phyloP scores from a whole-genome alignment of 2,329 filamentous ascomycete genomes.

The Colletotrichum somersetense region DNA sequence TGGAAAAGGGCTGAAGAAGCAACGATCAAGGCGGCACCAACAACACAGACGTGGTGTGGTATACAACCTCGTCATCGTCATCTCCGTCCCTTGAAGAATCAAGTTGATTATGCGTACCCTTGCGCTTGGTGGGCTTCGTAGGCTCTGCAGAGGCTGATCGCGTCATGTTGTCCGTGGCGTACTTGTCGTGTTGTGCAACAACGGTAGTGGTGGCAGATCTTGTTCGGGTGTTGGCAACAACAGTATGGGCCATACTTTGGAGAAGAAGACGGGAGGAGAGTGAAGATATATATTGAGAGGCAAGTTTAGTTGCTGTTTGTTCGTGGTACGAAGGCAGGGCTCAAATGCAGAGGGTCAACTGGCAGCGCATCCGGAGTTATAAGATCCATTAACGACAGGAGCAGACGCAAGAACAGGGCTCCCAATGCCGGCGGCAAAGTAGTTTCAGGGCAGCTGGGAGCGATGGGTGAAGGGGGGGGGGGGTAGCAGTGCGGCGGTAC shows the following conservation, averaged over 20 bases:
- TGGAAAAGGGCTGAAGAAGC: neutral
- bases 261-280: slow-evolving; percentile 18
- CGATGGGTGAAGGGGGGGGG: neutral
- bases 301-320: slow-evolving; percentile 31
- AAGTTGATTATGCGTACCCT: slow-evolving; percentile 53
- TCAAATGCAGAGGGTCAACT: slow-evolving; percentile 28
- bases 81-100: neutral
- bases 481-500: slow-evolving; percentile 12
- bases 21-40: neutral
- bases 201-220: slow-evolving; percentile 32
- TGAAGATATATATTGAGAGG: slow-evolving; percentile 25
- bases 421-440: slow-evolving; percentile 41
- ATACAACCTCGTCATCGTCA: neutral
- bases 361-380: slow-evolving; percentile 41
- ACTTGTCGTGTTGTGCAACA: slow-evolving; percentile 39
- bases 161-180: slow-evolving; percentile 51
- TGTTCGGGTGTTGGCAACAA: slow-evolving; percentile 36
- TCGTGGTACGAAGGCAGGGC: slow-evolving; percentile 37
- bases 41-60: neutral
- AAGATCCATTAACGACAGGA: slow-evolving; percentile 39
- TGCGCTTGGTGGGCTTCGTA: slow-evolving; percentile 59
- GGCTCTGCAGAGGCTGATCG: slow-evolving; percentile 60
- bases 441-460: slow-evolving; percentile 41
- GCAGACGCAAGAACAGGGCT: slow-evolving; percentile 39
- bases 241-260: slow-evolving; percentile 38